A percentile compares a stretch with the other conserved stretches of the same genome.
These are phyloP conservation scores for Mrakia gelida DNA, from an alignment of 768 basidiomycete species.

Conservation along the genomic window DNA sequence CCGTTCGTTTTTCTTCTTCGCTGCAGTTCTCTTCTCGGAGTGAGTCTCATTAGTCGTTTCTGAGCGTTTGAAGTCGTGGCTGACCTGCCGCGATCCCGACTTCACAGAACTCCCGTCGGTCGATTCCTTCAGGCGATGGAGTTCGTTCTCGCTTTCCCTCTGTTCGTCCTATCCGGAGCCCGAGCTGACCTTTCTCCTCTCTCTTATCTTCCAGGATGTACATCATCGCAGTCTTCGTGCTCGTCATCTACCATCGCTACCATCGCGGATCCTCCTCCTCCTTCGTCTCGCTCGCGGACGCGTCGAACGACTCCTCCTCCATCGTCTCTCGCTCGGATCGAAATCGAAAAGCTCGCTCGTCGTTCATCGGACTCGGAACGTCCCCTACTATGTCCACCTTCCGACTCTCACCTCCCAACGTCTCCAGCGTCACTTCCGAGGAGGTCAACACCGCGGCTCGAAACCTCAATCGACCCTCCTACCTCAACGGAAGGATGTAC, in stretches of 20 bases:
- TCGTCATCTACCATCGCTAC: constrained; percentile 15
- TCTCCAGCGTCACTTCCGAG: background rate
- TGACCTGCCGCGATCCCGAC: background rate
- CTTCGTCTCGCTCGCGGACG: background rate
- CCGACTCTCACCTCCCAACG: background rate
- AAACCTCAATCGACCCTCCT: background rate
- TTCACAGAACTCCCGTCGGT: constrained; percentile 18
- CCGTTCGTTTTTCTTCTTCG: background rate
- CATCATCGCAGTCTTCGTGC: background rate
- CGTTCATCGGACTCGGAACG: constrained; percentile 3
- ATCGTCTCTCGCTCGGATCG: background rate
- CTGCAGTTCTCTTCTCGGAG: constrained; percentile 19
- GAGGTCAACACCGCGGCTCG: background rate
- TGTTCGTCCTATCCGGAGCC: background rate
- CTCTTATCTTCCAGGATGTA: constrained; percentile 3
- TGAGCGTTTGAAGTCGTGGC: background rate
- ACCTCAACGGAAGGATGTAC: background rate
- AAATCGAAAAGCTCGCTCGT: background rate
- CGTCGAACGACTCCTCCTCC: background rate
- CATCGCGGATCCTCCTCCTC: background rate
- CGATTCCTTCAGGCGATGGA: constrained; percentile 18
- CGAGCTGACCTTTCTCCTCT: background rate
- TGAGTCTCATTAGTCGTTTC: background rate
- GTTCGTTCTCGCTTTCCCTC: background rate
- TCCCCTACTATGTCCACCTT: background rate